phyloP scores from a whole-genome alignment of 1,284 basidiomycete genomes.

The Farysia itapuensis region DNA sequence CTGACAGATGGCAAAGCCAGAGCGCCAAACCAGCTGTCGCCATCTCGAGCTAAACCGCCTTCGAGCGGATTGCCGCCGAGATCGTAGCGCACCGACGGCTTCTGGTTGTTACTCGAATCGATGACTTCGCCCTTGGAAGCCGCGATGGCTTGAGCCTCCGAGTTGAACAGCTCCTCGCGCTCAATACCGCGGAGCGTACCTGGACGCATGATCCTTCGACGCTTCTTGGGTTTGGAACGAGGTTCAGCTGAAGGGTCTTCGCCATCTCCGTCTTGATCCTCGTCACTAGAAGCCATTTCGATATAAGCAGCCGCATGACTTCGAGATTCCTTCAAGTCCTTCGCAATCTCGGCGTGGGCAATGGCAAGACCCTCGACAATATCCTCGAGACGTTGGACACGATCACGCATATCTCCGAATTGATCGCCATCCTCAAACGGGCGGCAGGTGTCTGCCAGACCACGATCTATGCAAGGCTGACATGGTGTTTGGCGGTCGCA shows the following conservation, averaged over 20 bases:
- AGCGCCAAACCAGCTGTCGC: conserved; percentile 54
- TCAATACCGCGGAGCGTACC: conserved; percentile 43
- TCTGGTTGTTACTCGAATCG: conserved; percentile 18
- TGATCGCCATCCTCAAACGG: conserved; percentile 55
- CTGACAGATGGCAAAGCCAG: conserved; percentile 53
- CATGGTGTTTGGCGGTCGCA: conserved; percentile 55
- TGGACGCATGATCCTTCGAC: conserved; percentile 33
- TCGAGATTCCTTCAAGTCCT: conserved; percentile 38
- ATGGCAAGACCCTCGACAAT: conserved; percentile 53
- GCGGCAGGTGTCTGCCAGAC: conserved; percentile 47
- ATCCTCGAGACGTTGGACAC: conserved; percentile 52
- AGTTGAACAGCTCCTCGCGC: conserved; percentile 48
- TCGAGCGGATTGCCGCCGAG: conserved; percentile 45
- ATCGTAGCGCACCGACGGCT: conserved; percentile 18
- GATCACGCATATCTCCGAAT: conserved; percentile 50
- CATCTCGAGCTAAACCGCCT: conserved; percentile 50
- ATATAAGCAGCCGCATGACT: conserved; percentile 27
- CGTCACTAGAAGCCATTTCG: conserved; percentile 35
- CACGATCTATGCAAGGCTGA: conserved; percentile 53
- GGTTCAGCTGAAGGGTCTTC: conserved; percentile 6
- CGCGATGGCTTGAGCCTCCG: conserved; percentile 35
- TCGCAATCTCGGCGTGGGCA: conserved; percentile 47
- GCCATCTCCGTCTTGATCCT: conserved; percentile 18
- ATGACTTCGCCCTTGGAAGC: conserved; percentile 36
- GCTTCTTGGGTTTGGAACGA: conserved; percentile 27